phyloP scores from a whole-genome alignment of 176 grass and related monocot species.

The Coix lacrymajobi region DNA sequence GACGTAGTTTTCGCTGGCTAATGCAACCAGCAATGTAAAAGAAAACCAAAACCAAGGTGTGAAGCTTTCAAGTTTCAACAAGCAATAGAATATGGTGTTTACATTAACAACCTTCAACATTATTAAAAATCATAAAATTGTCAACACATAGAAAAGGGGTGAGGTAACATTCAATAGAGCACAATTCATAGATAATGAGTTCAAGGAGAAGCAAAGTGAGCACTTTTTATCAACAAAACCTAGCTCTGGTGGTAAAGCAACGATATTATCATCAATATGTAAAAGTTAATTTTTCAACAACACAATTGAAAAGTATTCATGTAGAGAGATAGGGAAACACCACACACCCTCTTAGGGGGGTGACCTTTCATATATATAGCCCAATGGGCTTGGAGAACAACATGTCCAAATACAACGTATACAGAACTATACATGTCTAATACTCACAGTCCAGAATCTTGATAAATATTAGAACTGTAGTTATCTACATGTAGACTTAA shows the following conservation, averaged over 20 bases:
- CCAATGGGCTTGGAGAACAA: no score
- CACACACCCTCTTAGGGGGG: no score
- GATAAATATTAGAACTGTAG: no score
- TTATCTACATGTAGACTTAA: background rate
- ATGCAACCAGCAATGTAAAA: background rate
- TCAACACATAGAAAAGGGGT: background rate
- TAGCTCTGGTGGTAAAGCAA: background rate
- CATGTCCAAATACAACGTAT: no score
- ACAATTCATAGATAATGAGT: constrained; percentile 1
- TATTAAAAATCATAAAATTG: constrained; percentile 15
- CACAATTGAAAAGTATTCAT: background rate
- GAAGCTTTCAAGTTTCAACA: background rate
- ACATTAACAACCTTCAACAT: constrained; percentile 6
- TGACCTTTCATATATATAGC: no score
- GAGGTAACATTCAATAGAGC: background rate
- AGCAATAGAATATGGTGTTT: constrained; percentile 2
- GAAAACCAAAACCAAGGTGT: background rate
- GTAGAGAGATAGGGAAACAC: no score
- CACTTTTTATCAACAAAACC: background rate
- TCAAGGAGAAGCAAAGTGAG: background rate
- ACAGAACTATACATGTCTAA: no score
- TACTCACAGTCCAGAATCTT: no score
- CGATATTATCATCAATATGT: background rate
- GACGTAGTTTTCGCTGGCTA: background rate
- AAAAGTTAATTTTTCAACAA: background rate